Base-by-base conservation (phyloP, 2,329 filamentous ascomycete species). In the Sporothrix phasma region DNA sequence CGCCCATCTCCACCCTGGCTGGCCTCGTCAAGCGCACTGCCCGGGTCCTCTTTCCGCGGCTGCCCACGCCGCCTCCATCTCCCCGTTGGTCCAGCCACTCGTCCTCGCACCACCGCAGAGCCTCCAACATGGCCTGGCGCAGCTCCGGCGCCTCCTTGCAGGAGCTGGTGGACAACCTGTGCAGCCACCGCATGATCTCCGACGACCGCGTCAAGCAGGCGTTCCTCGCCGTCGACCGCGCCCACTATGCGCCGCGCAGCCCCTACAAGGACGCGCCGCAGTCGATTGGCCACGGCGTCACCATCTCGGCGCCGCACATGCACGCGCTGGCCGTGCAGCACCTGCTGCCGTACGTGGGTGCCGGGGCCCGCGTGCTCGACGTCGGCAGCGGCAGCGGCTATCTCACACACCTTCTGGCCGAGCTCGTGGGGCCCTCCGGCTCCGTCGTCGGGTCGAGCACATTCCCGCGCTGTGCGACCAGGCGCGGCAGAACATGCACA, bases 211-310 rank as follows among this genome's bases (percentile, higher is more conserved):
- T 96, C 39, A 89, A 87, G 71, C 80, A 84, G n/a, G 92, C 93
- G 63, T 96, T 97, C 80, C 76, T 89, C 10, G 68, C 92, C 87
- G 91, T 97, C 72, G 93, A 99, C 75, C 85, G 94, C 67, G 92
- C 84, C 0, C 84, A 97, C 76, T 97, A 93, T 76, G 84, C 89
- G 15, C 89, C 90, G 3, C 71, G 75, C 0, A 74, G 74, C 10
- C 85, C 94, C 2, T 97, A 97, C 73, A 73, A 79, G 64, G 82
- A 85, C 74, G 77, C 76, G 0, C 82, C 81, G 0, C 82, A 85
- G 68, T 69, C 76, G 65, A 84, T 85, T 74, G 82, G 82, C 66
- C 75, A 83, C 72, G 68, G 68, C 6, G 83, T 80, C 49, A 85
- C 83, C 71, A 85, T 85, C 67, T 81, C 79, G 1, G 83, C 83